phyloP scores from a whole-genome alignment of 1,284 basidiomycete species.

The Puccinia horiana region DNA sequence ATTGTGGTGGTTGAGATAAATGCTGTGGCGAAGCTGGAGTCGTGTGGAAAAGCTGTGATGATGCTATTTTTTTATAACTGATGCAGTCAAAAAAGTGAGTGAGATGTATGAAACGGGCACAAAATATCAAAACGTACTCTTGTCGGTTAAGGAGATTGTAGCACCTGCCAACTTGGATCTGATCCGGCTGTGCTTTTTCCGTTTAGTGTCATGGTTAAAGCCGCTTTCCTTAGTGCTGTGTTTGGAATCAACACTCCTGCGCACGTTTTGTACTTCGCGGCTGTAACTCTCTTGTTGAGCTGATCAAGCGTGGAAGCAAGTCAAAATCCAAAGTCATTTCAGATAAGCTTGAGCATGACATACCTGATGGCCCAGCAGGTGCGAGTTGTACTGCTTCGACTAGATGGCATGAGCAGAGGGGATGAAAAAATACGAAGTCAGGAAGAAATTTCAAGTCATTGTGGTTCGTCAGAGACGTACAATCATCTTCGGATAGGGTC shows the following conservation, averaged over 20 bases:
- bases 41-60: too few relatives aligned
- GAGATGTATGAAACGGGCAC: neutral
- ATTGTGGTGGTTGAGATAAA: neutral
- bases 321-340: neutral
- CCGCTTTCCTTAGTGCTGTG: neutral
- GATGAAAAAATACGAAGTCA: neutral
- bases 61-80: too few relatives aligned
- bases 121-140: neutral
- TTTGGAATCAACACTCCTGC: neutral
- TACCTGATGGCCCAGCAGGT: conserved; percentile 10
- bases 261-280: neutral
- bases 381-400: neutral
- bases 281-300: neutral
- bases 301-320: neutral
- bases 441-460: neutral
- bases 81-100: too few relatives aligned
- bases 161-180: conserved; percentile 17
- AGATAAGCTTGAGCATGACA: neutral
- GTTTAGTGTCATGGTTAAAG: neutral
- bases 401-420: neutral
- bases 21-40: neutral
- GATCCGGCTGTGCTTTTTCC: conserved; percentile 6
- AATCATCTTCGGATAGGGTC: neutral
- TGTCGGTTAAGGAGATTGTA: conserved; percentile 1
- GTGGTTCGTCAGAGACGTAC: neutral